Evolutionary conservation across 2,329 filamentous ascomycete genomes (phyloP).

Genomic region (Teratosphaeriaceae sp.): DNA sequence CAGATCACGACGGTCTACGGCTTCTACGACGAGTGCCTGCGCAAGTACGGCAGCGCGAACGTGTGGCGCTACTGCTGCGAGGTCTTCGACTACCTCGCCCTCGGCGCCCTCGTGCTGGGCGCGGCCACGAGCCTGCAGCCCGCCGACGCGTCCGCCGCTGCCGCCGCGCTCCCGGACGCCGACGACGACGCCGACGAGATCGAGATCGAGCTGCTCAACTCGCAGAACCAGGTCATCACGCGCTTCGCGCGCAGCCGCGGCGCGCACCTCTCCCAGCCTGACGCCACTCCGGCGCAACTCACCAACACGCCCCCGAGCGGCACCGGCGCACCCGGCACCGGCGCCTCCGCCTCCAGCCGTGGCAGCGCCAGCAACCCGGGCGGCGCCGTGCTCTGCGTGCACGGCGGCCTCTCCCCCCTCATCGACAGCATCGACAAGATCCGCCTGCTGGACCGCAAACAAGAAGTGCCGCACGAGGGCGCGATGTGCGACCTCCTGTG

Average conservation of each 20-base stretch:
- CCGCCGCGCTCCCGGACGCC: too few relatives aligned
- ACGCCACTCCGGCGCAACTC: slow-evolving; percentile 35
- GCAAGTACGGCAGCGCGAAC: slow-evolving; percentile 94
- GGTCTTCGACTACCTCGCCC: slow-evolving; percentile 91
- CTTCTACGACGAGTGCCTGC: slow-evolving; percentile 94
- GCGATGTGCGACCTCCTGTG: slow-evolving; percentile 98
- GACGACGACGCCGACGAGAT: slow-evolving; percentile 67
- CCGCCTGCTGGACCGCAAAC: slow-evolving; percentile 86
- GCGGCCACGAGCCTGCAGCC: slow-evolving; percentile 60
- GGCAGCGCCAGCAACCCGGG: slow-evolving; percentile 57
- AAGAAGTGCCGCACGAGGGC: slow-evolving; percentile 96
- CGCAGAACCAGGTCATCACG: slow-evolving; percentile 71
- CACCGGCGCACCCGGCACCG: slow-evolving; percentile 68
- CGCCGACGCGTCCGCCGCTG: slow-evolving; percentile 48
- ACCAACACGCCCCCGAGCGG: slow-evolving; percentile 25
- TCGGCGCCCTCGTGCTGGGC: slow-evolving; percentile 85
- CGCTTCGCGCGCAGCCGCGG: slow-evolving; percentile 52
- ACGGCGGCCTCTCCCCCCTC: slow-evolving; percentile 84
- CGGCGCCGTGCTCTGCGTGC: slow-evolving; percentile 88
- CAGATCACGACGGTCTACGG: slow-evolving; percentile 98
- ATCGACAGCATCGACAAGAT: slow-evolving; percentile 96
- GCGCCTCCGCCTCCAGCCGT: slow-evolving; percentile 63
- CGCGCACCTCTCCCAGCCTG: slow-evolving; percentile 21
- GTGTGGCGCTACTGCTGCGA: slow-evolving; percentile 96
- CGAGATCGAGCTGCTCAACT: slow-evolving; percentile 90